Base-by-base conservation (phyloP, 257 asterid species). In the Schizonepeta tenuifolia region DNA sequence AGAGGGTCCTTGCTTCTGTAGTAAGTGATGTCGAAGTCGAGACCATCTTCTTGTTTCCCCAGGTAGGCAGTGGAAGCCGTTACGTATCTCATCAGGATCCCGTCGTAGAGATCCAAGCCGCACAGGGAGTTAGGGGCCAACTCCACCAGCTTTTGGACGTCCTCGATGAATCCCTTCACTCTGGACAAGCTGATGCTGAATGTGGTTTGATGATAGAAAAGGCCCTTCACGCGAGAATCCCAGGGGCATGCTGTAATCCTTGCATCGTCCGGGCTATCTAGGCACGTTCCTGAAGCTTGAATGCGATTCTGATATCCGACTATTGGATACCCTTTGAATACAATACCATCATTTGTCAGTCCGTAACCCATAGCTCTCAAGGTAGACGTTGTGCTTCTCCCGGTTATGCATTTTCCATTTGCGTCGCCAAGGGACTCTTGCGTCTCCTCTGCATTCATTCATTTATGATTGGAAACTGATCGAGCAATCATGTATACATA, bases 11-110 rank as follows among this genome's bases (percentile, higher is more conserved):
- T 77, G 82, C 86, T 83, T 70, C 96, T 63, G 15, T 83, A 89
- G 71, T 89, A 89, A 0, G 84, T 83, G 55, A 89, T 76, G 76
- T 89, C 90, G 1, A 89, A 86, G 66, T 89, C 92, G 3, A 89
- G 28, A 0, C 85, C 80, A 4, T 89, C 90, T 21, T 77, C 92
- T 66, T 89, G 86, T 56, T 87, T 84, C 6, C 96, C 92, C 64
- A 89, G 44, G 63, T 84, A 84, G 0, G 94, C 94, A 8, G 53
- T 74, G 0, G 96, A 87, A n/a, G 78, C 75, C 0, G 92, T 87
- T 1, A 89, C 92, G 53, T 89, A 89, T 21, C 92, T 71, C 80
- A 84, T 77, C 0, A 87, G 82, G 9, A 89, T 83, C 9, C 96
- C 96, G 15, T 80, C 74, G 82, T 86, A 86, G 6, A 75, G 26